A percentile compares a stretch with the other conserved stretches of the same genome.
phyloP scores from a whole-genome alignment of 2,329 filamentous ascomycete species.

The Trichoderma lentiforme region DNA sequence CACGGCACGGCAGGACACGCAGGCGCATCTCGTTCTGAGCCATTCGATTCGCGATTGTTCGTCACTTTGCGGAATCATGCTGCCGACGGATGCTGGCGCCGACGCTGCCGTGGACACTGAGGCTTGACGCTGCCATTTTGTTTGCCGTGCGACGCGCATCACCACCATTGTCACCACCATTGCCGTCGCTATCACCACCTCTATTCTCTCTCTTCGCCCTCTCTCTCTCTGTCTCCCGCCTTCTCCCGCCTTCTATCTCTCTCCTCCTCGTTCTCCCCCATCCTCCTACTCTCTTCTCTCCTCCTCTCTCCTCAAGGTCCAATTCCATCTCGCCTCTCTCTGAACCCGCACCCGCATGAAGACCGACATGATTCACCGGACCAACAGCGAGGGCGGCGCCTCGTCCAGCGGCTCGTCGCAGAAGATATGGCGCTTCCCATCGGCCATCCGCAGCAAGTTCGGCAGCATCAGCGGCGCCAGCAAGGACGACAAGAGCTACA shows the following conservation, averaged over 20 bases:
- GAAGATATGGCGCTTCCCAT: constrained; percentile 26
- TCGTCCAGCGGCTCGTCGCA: constrained; percentile 18
- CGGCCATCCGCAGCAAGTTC: constrained; percentile 23
- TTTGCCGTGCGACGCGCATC: background rate
- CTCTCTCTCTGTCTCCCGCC: background rate
- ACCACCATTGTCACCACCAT: background rate
- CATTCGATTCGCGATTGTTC: background rate
- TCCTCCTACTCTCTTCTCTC: background rate
- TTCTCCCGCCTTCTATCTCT: background rate
- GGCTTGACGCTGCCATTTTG: constrained; percentile 17
- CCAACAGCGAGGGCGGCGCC: constrained; percentile 28
- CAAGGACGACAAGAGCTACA: constrained; percentile 22
- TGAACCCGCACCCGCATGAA: background rate
- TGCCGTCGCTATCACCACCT: background rate
- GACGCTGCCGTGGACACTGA: constrained; percentile 19
- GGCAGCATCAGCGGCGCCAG: constrained; percentile 23
- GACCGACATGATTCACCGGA: constrained; percentile 31
- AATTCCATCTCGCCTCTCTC: background rate
- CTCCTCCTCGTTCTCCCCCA: background rate
- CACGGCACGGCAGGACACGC: background rate
- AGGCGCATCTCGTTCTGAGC: background rate
- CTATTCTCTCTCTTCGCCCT: background rate
- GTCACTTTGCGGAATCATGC: constrained; percentile 14
- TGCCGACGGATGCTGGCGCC: constrained; percentile 19
- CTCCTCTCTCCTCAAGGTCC: background rate